Evolutionary conservation across 495 filamentous ascomycete genomes (phyloP).

Genomic region (Cercophora newfieldiana): DNA sequence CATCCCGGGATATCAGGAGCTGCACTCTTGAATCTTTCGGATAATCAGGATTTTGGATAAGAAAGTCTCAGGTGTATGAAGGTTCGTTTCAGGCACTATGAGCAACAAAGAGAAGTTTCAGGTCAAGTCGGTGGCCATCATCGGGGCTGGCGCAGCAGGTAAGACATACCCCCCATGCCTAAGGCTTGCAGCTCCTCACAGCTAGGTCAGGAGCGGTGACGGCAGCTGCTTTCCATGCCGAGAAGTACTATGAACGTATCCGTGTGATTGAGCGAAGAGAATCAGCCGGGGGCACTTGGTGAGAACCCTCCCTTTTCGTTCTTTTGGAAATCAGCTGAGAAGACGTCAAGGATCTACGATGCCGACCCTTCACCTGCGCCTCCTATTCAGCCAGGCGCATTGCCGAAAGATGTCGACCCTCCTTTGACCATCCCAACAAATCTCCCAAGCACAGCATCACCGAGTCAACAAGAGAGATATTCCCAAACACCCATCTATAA

Average conservation of each 20-base stretch:
- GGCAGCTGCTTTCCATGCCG: constrained; percentile 46
- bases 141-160: constrained; percentile 54
- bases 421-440: constrained; percentile 41
- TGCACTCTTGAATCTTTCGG: too few species aligned
- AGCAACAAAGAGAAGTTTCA: neutral
- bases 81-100: too few species aligned
- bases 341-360: constrained; percentile 47
- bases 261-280: constrained; percentile 51
- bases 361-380: constrained; percentile 32
- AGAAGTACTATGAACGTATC: constrained; percentile 52
- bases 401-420: constrained; percentile 44
- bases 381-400: constrained; percentile 37
- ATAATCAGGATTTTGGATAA: too few species aligned
- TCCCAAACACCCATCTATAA: constrained; percentile 48
- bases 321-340: neutral
- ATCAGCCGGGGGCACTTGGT: constrained; percentile 52
- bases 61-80: too few species aligned
- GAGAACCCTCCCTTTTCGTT: constrained; percentile 3
- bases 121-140: constrained; percentile 52
- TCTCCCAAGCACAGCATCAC: constrained; percentile 40
- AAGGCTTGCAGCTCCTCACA: too few species aligned
- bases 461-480: constrained; percentile 44
- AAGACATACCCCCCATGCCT: constrained; percentile 30
- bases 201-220: constrained; percentile 41
- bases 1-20: too few species aligned